These are phyloP conservation scores for Podospora fimiseda DNA, from an alignment of 495 filamentous ascomycete species.

Conservation along the genomic window DNA sequence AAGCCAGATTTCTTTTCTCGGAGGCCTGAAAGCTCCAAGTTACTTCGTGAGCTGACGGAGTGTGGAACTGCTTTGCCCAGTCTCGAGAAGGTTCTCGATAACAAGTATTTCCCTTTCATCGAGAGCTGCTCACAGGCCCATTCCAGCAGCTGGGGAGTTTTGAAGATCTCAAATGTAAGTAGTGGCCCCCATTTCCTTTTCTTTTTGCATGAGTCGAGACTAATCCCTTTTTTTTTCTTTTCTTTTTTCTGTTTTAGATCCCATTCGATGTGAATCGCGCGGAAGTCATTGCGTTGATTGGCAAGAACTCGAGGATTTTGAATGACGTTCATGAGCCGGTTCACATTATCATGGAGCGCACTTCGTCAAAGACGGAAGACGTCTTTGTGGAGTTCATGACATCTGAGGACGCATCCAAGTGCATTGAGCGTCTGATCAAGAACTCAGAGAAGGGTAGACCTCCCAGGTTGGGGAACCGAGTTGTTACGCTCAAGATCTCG, in stretches of 20 bases:
- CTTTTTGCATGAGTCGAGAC: neutral
- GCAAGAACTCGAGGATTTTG: constrained; percentile 56
- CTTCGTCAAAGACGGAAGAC: constrained; percentile 71
- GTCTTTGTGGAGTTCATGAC: constrained; percentile 64
- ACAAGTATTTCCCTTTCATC: constrained; percentile 41
- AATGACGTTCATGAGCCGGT: constrained; percentile 53
- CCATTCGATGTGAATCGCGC: constrained; percentile 60
- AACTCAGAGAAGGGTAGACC: constrained; percentile 26
- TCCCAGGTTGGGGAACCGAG: constrained; percentile 56
- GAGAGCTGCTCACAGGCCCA: constrained; percentile 22
- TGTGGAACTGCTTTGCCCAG: no score
- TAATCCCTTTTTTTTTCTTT: neutral
- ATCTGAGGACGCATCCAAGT: constrained; percentile 45
- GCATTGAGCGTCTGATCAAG: constrained; percentile 44
- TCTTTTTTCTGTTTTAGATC: constrained; percentile 41
- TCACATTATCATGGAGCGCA: constrained; percentile 80
- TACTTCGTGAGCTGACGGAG: no score
- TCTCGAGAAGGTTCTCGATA: no score
- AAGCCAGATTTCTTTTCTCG: no score
- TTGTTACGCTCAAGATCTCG: constrained; percentile 56
- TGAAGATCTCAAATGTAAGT: constrained; percentile 34
- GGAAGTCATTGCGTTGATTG: constrained; percentile 63
- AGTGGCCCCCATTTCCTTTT: neutral
- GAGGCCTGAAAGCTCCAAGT: no score
- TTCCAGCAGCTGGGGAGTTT: constrained; percentile 20